Evolutionary conservation across 2,329 filamentous ascomycete genomes (phyloP).

Genomic region (Diaporthe sp.): DNA sequence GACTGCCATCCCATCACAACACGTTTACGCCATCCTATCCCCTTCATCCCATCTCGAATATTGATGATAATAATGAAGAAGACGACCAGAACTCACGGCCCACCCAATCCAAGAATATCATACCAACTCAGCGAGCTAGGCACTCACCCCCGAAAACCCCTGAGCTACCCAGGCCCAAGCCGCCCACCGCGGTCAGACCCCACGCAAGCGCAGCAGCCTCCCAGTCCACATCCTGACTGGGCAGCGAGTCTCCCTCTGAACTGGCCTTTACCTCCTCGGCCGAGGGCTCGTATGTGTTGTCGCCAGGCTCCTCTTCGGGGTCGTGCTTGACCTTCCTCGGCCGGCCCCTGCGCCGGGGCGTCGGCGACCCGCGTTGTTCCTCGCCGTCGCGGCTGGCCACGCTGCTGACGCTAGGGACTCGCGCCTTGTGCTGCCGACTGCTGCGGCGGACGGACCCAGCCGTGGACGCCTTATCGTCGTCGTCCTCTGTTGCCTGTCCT

Average conservation of each 20-base stretch:
- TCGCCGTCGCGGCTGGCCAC: constrained; percentile 32
- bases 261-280: constrained; percentile 47
- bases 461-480: not conserved
- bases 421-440: constrained; percentile 29
- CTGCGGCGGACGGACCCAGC: constrained; percentile 40
- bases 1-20: not conserved
- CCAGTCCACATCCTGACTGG: constrained; percentile 57
- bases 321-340: constrained; percentile 45
- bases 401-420: constrained; percentile 20
- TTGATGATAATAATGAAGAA: not conserved
- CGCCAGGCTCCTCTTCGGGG: constrained; percentile 43
- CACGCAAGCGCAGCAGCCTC: constrained; percentile 61
- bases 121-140: constrained; percentile 50
- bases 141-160: constrained; percentile 63
- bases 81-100: not conserved
- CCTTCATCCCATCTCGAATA: not conserved
- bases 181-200: constrained; percentile 58
- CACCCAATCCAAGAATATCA: not conserved
- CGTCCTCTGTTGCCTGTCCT: constrained; percentile 25
- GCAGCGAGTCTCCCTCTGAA: constrained; percentile 57
- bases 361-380: constrained; percentile 24
- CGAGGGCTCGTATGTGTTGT: constrained; percentile 54
- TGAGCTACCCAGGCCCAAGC: constrained; percentile 58
- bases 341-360: constrained; percentile 44
- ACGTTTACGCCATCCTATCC: not conserved